phyloP scores from a whole-genome alignment of 2,329 filamentous ascomycete genomes.

The Claviceps sp. region DNA sequence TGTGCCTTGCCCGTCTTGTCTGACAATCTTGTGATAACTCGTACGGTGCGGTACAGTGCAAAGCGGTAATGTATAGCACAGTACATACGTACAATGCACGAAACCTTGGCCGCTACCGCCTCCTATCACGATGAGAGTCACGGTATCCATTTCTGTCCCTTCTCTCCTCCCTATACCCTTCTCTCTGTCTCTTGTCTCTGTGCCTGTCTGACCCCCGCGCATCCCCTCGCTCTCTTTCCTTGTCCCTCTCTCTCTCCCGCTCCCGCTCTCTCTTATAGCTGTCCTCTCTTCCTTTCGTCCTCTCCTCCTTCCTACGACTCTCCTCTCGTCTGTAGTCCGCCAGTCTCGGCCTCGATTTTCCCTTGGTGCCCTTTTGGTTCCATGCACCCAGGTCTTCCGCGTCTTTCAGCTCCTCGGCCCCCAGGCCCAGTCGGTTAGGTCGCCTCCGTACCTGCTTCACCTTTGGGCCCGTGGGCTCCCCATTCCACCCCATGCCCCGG shows the following conservation, averaged over 20 bases:
- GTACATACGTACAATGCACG: not conserved
- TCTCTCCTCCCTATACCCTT: not conserved
- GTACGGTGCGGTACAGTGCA: no score
- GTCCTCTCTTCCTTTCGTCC: constrained; percentile 25
- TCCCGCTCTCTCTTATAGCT: constrained; percentile 34
- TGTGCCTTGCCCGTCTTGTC: no score
- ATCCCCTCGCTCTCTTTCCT: constrained; percentile 23
- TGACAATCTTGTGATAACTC: no score
- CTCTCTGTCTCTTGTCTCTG: constrained; percentile 9
- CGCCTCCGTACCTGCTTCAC: constrained; percentile 55
- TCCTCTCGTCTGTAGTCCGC: constrained; percentile 35
- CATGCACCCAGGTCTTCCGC: constrained; percentile 65
- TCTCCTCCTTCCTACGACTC: constrained; percentile 29
- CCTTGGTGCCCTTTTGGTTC: constrained; percentile 53
- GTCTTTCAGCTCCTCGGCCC: constrained; percentile 66
- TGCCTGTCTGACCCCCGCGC: constrained; percentile 18
- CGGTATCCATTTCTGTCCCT: not conserved
- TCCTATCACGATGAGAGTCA: constrained; percentile 9
- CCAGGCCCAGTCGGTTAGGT: constrained; percentile 74
- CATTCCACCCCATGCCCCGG: constrained; percentile 93
- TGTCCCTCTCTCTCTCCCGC: constrained; percentile 21
- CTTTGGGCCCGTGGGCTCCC: constrained; percentile 37
- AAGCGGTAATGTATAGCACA: not conserved
- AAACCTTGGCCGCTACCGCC: constrained; percentile 1
- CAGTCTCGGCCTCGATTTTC: constrained; percentile 30